These are phyloP conservation scores for Gastrolobium villosum DNA, from an alignment of 306 rosid genomes.

Conservation along the genomic window DNA sequence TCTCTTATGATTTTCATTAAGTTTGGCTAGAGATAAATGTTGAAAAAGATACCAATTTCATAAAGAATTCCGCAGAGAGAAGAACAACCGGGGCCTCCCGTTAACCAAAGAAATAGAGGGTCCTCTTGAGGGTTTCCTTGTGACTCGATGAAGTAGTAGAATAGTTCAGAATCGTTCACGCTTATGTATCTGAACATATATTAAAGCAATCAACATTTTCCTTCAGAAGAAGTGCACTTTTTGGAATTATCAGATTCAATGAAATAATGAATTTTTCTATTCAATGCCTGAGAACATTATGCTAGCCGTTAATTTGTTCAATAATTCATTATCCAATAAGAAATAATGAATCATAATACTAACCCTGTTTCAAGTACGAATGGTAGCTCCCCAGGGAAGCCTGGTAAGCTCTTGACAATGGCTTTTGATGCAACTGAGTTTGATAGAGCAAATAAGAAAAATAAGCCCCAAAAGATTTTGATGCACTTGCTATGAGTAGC, in stretches of 20 bases:
- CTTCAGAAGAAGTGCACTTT: neutral
- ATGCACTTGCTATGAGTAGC: neutral
- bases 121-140: slow-evolving; percentile 38
- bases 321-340: no score
- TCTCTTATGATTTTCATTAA: no score
- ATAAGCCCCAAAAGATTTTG: slow-evolving; percentile 6
- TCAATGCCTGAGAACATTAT: no score
- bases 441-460: slow-evolving; percentile 10
- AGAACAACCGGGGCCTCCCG: slow-evolving; percentile 48
- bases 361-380: slow-evolving; percentile 33
- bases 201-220: neutral
- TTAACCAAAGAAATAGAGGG: slow-evolving; percentile 45
- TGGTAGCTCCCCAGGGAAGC: slow-evolving; percentile 25
- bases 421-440: slow-evolving; percentile 10
- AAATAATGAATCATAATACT: neutral
- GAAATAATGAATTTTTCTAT: no score
- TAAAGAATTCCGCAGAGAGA: slow-evolving; percentile 23
- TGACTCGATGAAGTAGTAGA: neutral
- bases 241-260: no score
- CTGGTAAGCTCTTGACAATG: slow-evolving; percentile 39
- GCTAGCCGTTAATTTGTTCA: neutral
- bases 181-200: slow-evolving; percentile 29
- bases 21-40: neutral
- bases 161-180: slow-evolving; percentile 37
- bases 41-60: slow-evolving; percentile 28